These are phyloP conservation scores for Boletus vinaceobasis DNA, from an alignment of 768 basidiomycete species.

Conservation along the genomic window DNA sequence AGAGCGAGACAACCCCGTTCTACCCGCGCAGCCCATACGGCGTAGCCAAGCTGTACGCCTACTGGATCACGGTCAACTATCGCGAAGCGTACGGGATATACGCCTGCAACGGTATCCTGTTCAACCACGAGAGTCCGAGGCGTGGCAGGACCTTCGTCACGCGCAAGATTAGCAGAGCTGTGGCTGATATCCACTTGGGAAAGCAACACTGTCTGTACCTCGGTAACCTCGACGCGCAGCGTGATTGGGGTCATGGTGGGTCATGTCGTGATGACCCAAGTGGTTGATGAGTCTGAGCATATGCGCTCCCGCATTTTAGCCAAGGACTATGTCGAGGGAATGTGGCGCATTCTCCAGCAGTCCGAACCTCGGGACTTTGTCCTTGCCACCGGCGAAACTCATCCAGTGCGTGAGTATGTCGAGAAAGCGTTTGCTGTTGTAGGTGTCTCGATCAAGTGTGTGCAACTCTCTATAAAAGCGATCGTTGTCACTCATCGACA, in stretches of 20 bases:
- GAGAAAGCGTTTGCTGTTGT: constrained; percentile 77
- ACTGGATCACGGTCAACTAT: constrained; percentile 90
- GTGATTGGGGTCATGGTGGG: constrained; percentile 97
- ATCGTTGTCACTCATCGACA: constrained; percentile 1
- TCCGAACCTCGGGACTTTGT: constrained; percentile 82
- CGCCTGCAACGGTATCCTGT: constrained; percentile 94
- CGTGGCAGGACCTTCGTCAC: constrained; percentile 95
- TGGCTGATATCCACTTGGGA: constrained; percentile 85
- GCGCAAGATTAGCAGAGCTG: constrained; percentile 89
- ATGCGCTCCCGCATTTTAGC: constrained; percentile 39
- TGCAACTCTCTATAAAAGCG: neutral
- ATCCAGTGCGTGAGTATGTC: constrained; percentile 90
- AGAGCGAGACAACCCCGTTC: constrained; percentile 95
- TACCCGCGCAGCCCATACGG: constrained; percentile 97
- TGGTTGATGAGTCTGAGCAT: constrained; percentile 4
- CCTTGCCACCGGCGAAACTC: constrained; percentile 94
- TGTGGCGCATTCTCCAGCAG: constrained; percentile 98
- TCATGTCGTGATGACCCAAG: constrained; percentile 1
- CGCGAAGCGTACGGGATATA: constrained; percentile 96
- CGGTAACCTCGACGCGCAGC: constrained; percentile 90
- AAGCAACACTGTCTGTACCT: constrained; percentile 91
- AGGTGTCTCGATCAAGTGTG: constrained; percentile 63
- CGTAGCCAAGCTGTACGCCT: constrained; percentile 90
- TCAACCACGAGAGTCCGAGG: constrained; percentile 97
- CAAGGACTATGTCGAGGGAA: constrained; percentile 91